A percentile compares a stretch with the other conserved stretches of the same genome.
These are phyloP conservation scores for Karstenula rhodostoma DNA, from an alignment of 2,329 filamentous ascomycete species.

Conservation along the genomic window DNA sequence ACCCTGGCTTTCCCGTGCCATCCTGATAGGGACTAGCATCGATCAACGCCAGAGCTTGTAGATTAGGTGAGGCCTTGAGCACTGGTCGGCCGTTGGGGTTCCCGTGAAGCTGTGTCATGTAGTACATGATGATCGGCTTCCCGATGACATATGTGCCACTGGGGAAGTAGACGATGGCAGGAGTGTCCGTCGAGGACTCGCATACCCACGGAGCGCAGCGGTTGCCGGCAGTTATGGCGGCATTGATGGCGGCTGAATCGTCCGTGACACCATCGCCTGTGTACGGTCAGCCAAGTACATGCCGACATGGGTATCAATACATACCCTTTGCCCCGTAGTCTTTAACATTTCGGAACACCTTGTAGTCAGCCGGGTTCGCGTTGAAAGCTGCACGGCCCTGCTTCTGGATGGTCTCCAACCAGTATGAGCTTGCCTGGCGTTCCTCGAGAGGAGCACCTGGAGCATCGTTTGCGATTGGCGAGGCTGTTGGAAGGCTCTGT, in stretches of 20 bases:
- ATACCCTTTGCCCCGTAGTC: slow-evolving; percentile 55
- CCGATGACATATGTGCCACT: slow-evolving; percentile 21
- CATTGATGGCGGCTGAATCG: slow-evolving; percentile 65
- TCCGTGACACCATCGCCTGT: slow-evolving; percentile 50
- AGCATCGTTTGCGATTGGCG: slow-evolving; percentile 9
- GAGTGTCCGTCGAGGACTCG: slow-evolving; percentile 59
- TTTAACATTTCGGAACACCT: slow-evolving; percentile 55
- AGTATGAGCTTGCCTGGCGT: slow-evolving; percentile 42
- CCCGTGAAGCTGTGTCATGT: slow-evolving; percentile 69
- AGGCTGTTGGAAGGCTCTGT: slow-evolving; percentile 18
- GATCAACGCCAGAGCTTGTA: slow-evolving; percentile 65
- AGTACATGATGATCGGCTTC: slow-evolving; percentile 67
- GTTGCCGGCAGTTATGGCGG: slow-evolving; percentile 53
- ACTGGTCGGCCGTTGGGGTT: slow-evolving; percentile 65
- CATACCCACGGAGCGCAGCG: slow-evolving; percentile 56
- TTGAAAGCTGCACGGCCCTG: slow-evolving; percentile 54
- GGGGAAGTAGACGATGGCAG: slow-evolving; percentile 61
- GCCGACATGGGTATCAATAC: slow-evolving; percentile 2
- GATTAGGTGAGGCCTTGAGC: slow-evolving; percentile 62
- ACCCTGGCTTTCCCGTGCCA: slow-evolving; percentile 49
- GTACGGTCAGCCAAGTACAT: slow-evolving; percentile 20
- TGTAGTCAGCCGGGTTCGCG: slow-evolving; percentile 48
- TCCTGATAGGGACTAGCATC: slow-evolving; percentile 63
- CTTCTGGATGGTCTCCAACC: slow-evolving; percentile 54
- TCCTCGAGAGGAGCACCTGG: slow-evolving; percentile 8